These are phyloP conservation scores for Ulmus americana DNA, from an alignment of 331 rosid species.

Conservation along the genomic window DNA sequence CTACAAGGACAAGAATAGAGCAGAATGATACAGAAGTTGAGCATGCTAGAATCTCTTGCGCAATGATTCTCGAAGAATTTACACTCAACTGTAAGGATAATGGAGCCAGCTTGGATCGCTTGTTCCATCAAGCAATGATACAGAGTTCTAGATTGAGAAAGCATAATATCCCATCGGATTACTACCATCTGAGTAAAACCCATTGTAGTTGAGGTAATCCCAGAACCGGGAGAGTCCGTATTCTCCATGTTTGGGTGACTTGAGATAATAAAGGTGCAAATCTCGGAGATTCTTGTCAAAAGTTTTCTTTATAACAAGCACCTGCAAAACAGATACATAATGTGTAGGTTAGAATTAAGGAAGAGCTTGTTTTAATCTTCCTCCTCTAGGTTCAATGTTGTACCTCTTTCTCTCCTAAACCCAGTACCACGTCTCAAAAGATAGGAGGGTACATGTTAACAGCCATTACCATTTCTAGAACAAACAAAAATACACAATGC, in stretches of 20 bases:
- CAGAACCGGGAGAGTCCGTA: constrained; percentile 68
- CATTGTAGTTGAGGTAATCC: constrained; percentile 70
- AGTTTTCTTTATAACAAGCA: constrained; percentile 51
- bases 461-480: too few relatives aligned
- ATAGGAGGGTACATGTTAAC: too few relatives aligned
- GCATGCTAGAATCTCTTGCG: background rate
- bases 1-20: background rate
- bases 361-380: background rate
- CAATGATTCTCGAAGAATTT: background rate
- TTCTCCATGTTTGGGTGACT: constrained; percentile 60
- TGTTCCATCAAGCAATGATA: background rate
- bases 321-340: constrained; percentile 46
- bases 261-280: constrained; percentile 52
- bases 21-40: background rate
- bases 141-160: constrained; percentile 15
- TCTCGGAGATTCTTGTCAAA: constrained; percentile 67
- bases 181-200: constrained; percentile 48
- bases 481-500: too few relatives aligned
- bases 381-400: background rate
- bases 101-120: background rate
- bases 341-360: constrained; percentile 1
- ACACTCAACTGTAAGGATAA: background rate
- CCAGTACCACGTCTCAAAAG: too few relatives aligned
- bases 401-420: too few relatives aligned
- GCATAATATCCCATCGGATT: constrained; percentile 36